phyloP scores from a whole-genome alignment of 2,329 filamentous ascomycete species.

The Paecilomyces niveus region DNA sequence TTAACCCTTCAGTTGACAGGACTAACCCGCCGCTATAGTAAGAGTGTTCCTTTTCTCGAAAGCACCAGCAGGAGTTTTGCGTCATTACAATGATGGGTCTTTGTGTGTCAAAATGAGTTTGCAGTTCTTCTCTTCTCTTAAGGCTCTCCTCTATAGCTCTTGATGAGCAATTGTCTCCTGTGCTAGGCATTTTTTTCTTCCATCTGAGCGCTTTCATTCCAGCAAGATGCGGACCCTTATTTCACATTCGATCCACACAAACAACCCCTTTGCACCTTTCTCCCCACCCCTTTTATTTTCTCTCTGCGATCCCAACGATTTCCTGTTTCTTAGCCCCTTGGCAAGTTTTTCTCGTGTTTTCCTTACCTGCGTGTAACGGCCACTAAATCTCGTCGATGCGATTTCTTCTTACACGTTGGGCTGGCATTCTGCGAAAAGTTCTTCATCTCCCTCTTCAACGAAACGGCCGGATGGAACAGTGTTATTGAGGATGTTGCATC shows the following conservation, averaged over 20 bases:
- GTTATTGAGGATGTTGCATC: conserved; percentile 26
- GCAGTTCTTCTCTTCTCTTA: conserved; percentile 26
- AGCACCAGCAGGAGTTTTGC: conserved; percentile 38
- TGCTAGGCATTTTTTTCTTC: conserved; percentile 31
- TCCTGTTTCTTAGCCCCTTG: not conserved
- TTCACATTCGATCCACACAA: conserved; percentile 1
- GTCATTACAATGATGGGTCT: conserved; percentile 36
- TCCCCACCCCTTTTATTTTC: conserved; percentile 5
- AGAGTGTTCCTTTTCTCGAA: conserved; percentile 26
- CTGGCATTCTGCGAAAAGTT: conserved; percentile 41
- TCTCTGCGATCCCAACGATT: conserved; percentile 7
- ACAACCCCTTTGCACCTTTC: conserved; percentile 3
- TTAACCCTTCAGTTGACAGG: conserved; percentile 1
- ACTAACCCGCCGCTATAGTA: conserved; percentile 10
- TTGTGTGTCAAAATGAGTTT: conserved; percentile 32
- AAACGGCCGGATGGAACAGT: conserved; percentile 33
- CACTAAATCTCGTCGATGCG: conserved; percentile 25
- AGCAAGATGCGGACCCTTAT: conserved; percentile 27
- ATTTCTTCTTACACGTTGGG: conserved; percentile 32
- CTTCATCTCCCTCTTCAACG: conserved; percentile 24
- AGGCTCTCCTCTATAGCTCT: conserved; percentile 34
- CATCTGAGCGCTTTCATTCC: conserved; percentile 34
- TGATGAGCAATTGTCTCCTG: conserved; percentile 35
- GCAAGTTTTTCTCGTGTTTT: conserved; percentile 7
- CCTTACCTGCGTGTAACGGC: conserved; percentile 28